Base-by-base conservation (phyloP, 805 yeast species). In the Lachancea sp. region DNA sequence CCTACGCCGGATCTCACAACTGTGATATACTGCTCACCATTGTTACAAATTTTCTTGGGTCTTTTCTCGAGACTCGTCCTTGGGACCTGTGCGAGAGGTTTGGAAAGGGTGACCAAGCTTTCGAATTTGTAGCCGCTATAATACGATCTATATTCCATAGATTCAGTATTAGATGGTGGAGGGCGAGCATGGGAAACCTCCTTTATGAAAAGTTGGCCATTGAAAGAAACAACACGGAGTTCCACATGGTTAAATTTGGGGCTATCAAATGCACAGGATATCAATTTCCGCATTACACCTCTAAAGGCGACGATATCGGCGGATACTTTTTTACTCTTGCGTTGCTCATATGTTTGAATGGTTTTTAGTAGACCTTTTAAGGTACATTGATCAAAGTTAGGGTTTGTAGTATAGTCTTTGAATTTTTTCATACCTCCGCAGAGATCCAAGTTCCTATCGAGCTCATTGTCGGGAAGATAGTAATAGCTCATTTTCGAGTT, bases 1-100 rank as follows among this genome's bases (percentile, higher is more conserved):
- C 96, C 96, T 12, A 90, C 77, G 2, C 95, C 94, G 0, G 96
- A 81, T 50, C 75, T 73, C 5, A 89, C 89, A n/a, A 90, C 81
- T 0, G 86, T 72, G 34, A 82, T 68, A 55, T 77, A 88, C 62
- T 90, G 95, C 51, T 80, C 87, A 35, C 78, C 77, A 55, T 78
- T 83, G 54, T 74, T 78, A 6, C 84, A 88, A 1, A 68, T 63
- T 40, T 70, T 69, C 49, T 75, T 77, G 41, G 66, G 60, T 45
- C 97, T 69, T 28, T 68, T 70, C 40, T 87, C 96, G 36, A 92
- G 77, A 33, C 70, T 74, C 7, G 70, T 68, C 38, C 97, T 68
- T 0, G 86, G 55, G 18, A 78, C 73, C 34, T 76, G 71, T 1
- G 80, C 72, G 81, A 95, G 77, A 2, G 96, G 95, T 52, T 76